phyloP scores from a whole-genome alignment of 306 rosid genomes.

The Corylus heterophylla region DNA sequence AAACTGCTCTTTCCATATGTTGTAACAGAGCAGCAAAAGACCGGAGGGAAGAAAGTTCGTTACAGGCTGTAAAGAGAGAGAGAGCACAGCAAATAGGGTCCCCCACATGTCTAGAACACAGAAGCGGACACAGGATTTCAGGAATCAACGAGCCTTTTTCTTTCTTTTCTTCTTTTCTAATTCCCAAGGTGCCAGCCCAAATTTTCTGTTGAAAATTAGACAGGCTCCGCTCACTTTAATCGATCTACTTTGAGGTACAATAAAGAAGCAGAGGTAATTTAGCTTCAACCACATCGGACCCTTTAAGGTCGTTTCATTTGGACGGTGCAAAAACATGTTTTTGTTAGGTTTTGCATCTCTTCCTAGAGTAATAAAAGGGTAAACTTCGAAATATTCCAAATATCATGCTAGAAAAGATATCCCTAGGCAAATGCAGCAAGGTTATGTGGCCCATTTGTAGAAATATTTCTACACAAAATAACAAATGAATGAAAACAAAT shows the following conservation, averaged over 20 bases:
- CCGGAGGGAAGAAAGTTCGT: neutral
- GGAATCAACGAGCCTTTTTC: slow-evolving; percentile 15
- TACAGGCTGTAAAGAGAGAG: slow-evolving; percentile 48
- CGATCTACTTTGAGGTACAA: neutral
- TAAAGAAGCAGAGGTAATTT: slow-evolving; percentile 2
- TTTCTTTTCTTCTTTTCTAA: neutral
- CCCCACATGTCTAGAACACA: slow-evolving; percentile 28
- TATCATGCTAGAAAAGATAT: too few relatives aligned
- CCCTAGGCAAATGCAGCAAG: too few relatives aligned
- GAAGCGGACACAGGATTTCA: slow-evolving; percentile 21
- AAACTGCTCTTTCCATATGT: too few relatives aligned
- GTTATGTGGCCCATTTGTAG: too few relatives aligned
- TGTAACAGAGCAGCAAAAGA: slow-evolving; percentile 2
- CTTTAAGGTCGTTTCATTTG: neutral
- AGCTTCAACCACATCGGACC: neutral
- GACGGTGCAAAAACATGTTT: too few relatives aligned
- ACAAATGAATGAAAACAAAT: neutral
- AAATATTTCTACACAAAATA: neutral
- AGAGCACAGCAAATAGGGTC: slow-evolving; percentile 15
- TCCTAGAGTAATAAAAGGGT: too few relatives aligned
- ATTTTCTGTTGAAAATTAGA: slow-evolving; percentile 5
- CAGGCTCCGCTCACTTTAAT: slow-evolving; percentile 19
- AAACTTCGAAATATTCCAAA: too few relatives aligned
- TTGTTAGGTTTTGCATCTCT: neutral
- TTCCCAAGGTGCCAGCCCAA: neutral